phyloP scores from a whole-genome alignment of 768 basidiomycete genomes.

The Termitomyces sp. region DNA sequence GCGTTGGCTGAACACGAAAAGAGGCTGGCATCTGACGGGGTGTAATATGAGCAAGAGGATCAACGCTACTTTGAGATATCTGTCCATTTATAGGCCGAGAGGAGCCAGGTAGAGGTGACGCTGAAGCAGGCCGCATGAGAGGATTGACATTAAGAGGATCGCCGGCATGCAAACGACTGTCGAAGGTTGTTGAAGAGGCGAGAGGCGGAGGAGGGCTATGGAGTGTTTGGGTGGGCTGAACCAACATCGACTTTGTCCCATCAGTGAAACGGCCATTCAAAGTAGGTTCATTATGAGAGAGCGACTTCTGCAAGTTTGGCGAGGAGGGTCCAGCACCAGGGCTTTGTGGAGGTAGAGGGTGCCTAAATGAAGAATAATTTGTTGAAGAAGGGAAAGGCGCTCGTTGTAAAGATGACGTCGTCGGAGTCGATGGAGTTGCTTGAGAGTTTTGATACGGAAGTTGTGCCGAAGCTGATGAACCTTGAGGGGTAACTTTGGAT shows the following conservation, averaged over 20 bases:
- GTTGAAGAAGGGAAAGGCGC: constrained; percentile 15
- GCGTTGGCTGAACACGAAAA: constrained; percentile 64
- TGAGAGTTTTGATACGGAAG: constrained; percentile 18
- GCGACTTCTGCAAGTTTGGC: constrained; percentile 22
- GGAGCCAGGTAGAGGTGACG: constrained; percentile 23
- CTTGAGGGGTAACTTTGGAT: constrained; percentile 10
- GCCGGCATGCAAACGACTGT: constrained; percentile 13
- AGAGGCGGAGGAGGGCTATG: constrained; percentile 26
- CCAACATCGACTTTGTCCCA: constrained; percentile 79
- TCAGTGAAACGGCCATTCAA: constrained; percentile 65
- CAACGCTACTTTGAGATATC: constrained; percentile 30
- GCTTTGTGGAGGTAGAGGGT: constrained; percentile 34
- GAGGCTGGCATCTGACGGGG: constrained; percentile 68
- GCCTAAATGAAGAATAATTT: constrained; percentile 9
- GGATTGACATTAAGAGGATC: constrained; percentile 31
- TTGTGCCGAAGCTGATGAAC: constrained; percentile 14
- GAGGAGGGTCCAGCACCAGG: constrained; percentile 54
- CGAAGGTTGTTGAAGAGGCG: constrained; percentile 29
- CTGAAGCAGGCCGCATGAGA: constrained; percentile 21
- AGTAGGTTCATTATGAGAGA: constrained; percentile 36
- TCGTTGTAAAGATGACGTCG: constrained; percentile 18
- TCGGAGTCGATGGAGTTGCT: constrained; percentile 23
- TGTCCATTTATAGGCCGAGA: constrained; percentile 17
- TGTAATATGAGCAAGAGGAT: constrained; percentile 58
- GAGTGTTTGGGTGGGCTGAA: constrained; percentile 43